A percentile compares a stretch with the other conserved stretches of the same genome.
Evolutionary conservation across 768 basidiomycete genomes (phyloP).

Genomic region (Multifurca ochricompacta): DNA sequence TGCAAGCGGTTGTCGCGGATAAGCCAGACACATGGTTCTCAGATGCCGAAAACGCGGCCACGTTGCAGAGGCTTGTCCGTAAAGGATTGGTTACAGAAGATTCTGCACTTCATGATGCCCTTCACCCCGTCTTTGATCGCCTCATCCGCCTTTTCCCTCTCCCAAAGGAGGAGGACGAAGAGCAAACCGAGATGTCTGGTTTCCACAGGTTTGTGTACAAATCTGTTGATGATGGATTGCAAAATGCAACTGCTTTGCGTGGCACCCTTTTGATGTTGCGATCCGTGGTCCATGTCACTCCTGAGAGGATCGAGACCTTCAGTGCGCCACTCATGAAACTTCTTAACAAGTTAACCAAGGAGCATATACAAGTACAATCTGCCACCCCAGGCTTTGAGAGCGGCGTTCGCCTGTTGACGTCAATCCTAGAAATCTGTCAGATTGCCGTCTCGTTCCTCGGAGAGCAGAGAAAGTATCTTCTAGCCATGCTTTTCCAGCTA

Average conservation of each 20-base stretch:
- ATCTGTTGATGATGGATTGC: constrained; percentile 72
- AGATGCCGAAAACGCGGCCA: constrained; percentile 48
- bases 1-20: constrained; percentile 77
- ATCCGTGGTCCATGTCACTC: constrained; percentile 69
- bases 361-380: constrained; percentile 48
- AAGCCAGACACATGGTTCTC: constrained; percentile 80
- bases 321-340: constrained; percentile 70
- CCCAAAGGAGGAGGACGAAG: constrained; percentile 68
- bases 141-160: constrained; percentile 71
- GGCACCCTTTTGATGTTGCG: constrained; percentile 84
- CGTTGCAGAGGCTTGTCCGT: constrained; percentile 76
- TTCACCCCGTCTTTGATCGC: constrained; percentile 77
- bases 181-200: constrained; percentile 56
- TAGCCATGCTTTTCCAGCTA: constrained; percentile 69
- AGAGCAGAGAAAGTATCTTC: constrained; percentile 77
- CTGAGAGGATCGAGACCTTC: constrained; percentile 81
- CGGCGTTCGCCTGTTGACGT: constrained; percentile 56
- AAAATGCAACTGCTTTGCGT: constrained; percentile 59
- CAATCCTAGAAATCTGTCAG: constrained; percentile 84
- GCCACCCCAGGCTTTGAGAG: constrained; percentile 42
- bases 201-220: constrained; percentile 72
- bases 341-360: constrained; percentile 77
- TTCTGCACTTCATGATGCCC: constrained; percentile 64
- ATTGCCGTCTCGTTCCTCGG: constrained; percentile 71
- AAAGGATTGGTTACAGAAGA: constrained; percentile 84